These are phyloP conservation scores for Ochromonas danica DNA, from an alignment of 108 stramenopile species.

Conservation along the genomic window DNA sequence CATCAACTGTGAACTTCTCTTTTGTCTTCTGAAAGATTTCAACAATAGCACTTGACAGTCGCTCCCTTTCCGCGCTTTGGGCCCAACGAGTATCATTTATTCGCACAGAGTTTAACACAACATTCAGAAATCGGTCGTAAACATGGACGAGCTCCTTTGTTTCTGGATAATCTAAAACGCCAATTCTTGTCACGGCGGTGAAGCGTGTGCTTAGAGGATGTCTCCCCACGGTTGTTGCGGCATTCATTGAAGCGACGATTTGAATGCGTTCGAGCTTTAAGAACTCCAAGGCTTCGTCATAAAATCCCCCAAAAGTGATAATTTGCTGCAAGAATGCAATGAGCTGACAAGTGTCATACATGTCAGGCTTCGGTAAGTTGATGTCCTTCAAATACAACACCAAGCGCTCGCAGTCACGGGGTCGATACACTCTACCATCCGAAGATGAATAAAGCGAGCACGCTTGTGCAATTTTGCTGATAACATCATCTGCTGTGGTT, in stretches of 20 bases:
- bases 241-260: constrained; percentile 61
- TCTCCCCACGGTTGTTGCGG: constrained; percentile 59
- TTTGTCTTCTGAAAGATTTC: constrained; percentile 48
- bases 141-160: constrained; percentile 49
- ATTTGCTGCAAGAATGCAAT: constrained; percentile 69
- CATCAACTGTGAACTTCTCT: constrained; percentile 54
- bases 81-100: constrained; percentile 27
- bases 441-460: constrained; percentile 60
- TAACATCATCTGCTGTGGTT: constrained; percentile 59
- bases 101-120: constrained; percentile 31
- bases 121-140: constrained; percentile 40
- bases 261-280: constrained; percentile 59
- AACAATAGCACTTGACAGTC: constrained; percentile 56
- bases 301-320: constrained; percentile 60
- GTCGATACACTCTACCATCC: constrained; percentile 63
- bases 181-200: constrained; percentile 59
- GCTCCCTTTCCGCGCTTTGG: constrained; percentile 39
- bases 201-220: constrained; percentile 59
- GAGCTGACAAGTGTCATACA: constrained; percentile 63
- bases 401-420: constrained; percentile 59
- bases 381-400: constrained; percentile 67
- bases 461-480: constrained; percentile 58
- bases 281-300: constrained; percentile 64
- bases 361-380: constrained; percentile 64
- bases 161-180: constrained; percentile 58